These are phyloP conservation scores for Fusarium euwallaceae DNA, from an alignment of 2,329 filamentous ascomycete species.

Conservation along the genomic window DNA sequence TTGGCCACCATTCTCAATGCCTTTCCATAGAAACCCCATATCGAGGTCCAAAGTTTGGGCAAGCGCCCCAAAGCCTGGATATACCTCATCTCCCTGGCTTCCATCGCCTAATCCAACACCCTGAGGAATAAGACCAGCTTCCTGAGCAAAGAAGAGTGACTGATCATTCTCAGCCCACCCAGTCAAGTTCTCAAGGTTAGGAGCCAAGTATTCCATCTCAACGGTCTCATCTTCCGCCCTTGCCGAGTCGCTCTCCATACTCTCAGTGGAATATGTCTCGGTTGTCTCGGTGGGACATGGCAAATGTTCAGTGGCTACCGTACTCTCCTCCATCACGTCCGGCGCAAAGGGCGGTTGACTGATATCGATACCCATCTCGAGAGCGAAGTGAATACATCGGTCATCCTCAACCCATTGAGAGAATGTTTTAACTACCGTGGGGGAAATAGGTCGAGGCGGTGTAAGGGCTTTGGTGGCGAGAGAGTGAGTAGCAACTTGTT, in stretches of 20 bases:
- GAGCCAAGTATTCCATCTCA: conserved; percentile 11
- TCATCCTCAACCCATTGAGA: conserved; percentile 38
- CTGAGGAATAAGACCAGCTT: conserved; percentile 17
- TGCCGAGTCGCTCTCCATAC: background rate
- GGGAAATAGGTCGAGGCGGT: conserved; percentile 19
- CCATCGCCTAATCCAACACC: background rate
- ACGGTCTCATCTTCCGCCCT: background rate
- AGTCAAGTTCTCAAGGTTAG: conserved; percentile 1
- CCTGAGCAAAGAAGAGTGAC: conserved; percentile 20
- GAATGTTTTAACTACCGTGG: conserved; percentile 17
- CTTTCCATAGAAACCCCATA: background rate
- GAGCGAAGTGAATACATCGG: conserved; percentile 26
- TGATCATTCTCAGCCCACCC: conserved; percentile 33
- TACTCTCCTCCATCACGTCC: background rate
- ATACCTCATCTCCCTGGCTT: background rate
- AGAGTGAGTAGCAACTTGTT: conserved; percentile 1
- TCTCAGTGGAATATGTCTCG: background rate
- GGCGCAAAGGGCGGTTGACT: background rate
- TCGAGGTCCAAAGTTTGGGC: background rate
- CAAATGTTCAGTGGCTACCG: background rate
- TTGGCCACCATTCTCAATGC: background rate
- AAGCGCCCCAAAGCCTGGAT: background rate
- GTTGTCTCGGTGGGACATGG: background rate
- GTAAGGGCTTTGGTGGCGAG: background rate
- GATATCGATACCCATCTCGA: conserved; percentile 34